A percentile compares a stretch with the other conserved stretches of the same genome.
Conservation (phyloP, 139 green algal species). For the Coelastrella sp. region DNA sequence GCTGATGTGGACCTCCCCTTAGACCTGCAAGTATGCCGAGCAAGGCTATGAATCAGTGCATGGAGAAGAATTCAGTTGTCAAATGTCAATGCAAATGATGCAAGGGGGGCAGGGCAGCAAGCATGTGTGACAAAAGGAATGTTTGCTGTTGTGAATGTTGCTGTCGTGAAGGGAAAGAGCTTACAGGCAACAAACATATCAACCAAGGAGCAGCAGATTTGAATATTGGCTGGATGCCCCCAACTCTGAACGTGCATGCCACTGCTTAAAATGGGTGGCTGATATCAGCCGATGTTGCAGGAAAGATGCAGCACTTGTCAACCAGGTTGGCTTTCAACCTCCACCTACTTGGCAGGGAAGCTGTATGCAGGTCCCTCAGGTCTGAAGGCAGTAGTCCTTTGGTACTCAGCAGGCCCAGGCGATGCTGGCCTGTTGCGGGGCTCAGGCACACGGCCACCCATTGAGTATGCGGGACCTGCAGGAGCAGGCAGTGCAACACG, state of each 20-base stretch:
- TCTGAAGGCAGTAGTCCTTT: neutral
- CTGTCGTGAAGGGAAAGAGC: no score
- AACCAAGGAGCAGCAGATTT: no score
- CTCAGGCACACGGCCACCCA: constrained; percentile 13
- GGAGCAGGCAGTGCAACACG: neutral
- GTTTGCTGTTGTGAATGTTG: no score
- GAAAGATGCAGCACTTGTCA: neutral
- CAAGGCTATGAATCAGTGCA: neutral
- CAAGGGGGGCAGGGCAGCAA: neutral
- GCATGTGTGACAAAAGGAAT: neutral
- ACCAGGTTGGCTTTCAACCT: neutral
- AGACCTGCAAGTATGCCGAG: neutral
- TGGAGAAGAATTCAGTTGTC: no score
- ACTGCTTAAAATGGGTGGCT: no score
- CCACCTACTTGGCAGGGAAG: constrained; percentile 18
- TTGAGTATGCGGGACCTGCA: constrained; percentile 24
- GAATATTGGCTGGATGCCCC: no score
- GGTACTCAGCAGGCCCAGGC: constrained; percentile 23
- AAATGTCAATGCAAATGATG: no score
- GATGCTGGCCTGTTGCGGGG: neutral
- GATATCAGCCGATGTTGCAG: no score
- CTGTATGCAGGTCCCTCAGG: constrained; percentile 15
- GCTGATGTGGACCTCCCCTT: neutral
- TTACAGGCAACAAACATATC: no score
- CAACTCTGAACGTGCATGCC: no score